Evolutionary conservation across 2,329 filamentous ascomycete genomes (phyloP).

Genomic region (Alternaria dauci): DNA sequence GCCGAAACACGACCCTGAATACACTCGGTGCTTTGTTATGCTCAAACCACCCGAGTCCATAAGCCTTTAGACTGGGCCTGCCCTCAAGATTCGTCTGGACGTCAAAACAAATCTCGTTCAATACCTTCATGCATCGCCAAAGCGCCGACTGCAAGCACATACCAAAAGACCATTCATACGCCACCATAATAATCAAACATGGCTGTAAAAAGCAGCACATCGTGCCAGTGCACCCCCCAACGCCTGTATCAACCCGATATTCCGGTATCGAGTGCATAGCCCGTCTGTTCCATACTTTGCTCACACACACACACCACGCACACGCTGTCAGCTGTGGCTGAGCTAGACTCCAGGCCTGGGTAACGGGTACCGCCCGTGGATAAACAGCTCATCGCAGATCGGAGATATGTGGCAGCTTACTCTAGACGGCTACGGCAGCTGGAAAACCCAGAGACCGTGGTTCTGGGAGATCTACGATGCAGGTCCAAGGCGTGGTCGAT

Average conservation of each 20-base stretch:
- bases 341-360: background rate
- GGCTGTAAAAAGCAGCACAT: background rate
- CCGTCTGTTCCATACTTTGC: background rate
- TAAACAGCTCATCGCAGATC: conserved; percentile 6
- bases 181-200: background rate
- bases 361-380: conserved; percentile 5
- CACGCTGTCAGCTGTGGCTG: conserved; percentile 6
- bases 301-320: background rate
- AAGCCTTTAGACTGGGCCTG: background rate
- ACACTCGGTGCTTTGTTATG: background rate
- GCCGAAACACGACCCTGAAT: background rate
- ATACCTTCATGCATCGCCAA: background rate
- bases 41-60: background rate
- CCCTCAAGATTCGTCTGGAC: background rate
- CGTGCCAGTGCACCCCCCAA: background rate
- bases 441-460: background rate
- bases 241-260: background rate
- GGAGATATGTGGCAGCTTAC: conserved; percentile 5
- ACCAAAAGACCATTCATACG: background rate
- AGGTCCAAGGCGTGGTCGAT: conserved; percentile 9
- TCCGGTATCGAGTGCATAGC: background rate
- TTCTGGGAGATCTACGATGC: conserved; percentile 9
- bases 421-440: background rate
- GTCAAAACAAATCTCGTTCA: conserved; percentile 3
- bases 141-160: background rate